phyloP scores from a whole-genome alignment of 805 yeast species.

The Candida boidinii region DNA sequence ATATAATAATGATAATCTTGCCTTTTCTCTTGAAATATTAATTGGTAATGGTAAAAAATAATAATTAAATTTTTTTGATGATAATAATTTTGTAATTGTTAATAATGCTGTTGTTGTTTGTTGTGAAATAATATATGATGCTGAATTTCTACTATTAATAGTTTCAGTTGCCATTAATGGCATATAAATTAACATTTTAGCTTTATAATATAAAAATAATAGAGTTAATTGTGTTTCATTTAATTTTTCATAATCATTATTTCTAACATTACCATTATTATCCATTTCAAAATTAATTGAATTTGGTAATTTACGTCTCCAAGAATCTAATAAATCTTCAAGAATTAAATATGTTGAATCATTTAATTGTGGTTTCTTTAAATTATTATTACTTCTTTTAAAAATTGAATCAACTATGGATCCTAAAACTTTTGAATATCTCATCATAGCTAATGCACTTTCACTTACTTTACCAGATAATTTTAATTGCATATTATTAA shows the following conservation, averaged over 20 bases:
- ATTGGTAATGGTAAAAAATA: conserved; percentile 54
- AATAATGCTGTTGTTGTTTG: conserved; percentile 59
- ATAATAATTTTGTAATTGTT: conserved; percentile 35
- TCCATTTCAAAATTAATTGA: conserved; percentile 58
- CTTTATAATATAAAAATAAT: conserved; percentile 50
- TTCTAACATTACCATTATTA: conserved; percentile 41
- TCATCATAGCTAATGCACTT: conserved; percentile 54
- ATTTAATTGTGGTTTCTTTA: conserved; percentile 13
- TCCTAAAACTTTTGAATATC: conserved; percentile 67
- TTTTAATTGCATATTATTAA: conserved; percentile 49
- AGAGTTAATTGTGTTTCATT: conserved; percentile 44
- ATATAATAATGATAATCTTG: conserved; percentile 54
- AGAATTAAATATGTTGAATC: conserved; percentile 24
- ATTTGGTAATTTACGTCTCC: conserved; percentile 66
- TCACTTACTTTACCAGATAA: conserved; percentile 65
- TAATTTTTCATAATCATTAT: conserved; percentile 22
- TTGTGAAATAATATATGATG: conserved; percentile 60
- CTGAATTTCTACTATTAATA: conserved; percentile 29
- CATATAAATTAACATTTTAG: conserved; percentile 54
- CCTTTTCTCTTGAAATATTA: conserved; percentile 52
- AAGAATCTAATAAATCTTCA: conserved; percentile 67
- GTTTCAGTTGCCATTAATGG: conserved; percentile 47
- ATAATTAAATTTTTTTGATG: conserved; percentile 27
- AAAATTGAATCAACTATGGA: conserved; percentile 63
- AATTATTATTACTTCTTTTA: conserved; percentile 40